phyloP scores from a whole-genome alignment of 768 basidiomycete species.

The Tulasnella sp. region DNA sequence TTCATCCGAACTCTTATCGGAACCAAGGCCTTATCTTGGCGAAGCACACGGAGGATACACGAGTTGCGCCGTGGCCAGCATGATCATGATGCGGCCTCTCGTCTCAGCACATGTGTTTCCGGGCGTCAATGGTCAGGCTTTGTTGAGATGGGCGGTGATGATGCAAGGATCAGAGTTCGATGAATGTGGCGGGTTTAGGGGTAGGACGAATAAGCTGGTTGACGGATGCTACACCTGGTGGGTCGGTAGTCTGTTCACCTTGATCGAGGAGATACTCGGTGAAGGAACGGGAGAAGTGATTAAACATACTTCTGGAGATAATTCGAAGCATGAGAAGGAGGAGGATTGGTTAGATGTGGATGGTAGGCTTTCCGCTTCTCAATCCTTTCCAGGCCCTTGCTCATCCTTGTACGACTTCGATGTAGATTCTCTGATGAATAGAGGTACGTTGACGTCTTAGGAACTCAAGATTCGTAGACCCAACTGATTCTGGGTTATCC shows the following conservation, averaged over 20 bases:
- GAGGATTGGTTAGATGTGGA: constrained; percentile 63
- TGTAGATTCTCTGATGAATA: constrained; percentile 44
- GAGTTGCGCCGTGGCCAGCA: constrained; percentile 81
- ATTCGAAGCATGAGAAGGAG: constrained; percentile 23
- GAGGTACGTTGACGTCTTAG: constrained; percentile 23
- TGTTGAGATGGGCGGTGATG: constrained; percentile 19
- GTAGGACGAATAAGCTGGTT: constrained; percentile 95
- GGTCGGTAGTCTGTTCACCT: constrained; percentile 80
- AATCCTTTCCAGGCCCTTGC: too few relatives aligned
- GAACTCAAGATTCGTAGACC: too few relatives aligned
- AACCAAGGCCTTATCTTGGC: constrained; percentile 65
- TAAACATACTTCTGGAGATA: constrained; percentile 15
- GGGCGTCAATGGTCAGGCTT: constrained; percentile 11
- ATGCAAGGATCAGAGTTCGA: constrained; percentile 68
- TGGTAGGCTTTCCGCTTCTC: too few relatives aligned
- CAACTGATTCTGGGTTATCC: too few relatives aligned
- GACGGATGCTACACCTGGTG: constrained; percentile 99
- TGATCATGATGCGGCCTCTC: constrained; percentile 64
- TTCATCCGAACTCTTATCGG: neutral
- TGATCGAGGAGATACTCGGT: constrained; percentile 46
- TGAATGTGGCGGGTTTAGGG: constrained; percentile 90
- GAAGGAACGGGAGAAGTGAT: constrained; percentile 14
- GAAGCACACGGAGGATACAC: constrained; percentile 99
- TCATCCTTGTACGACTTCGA: too few relatives aligned
- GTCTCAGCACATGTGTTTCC: neutral